Base-by-base conservation (phyloP, 2,329 filamentous ascomycete species). In the Beauveria brongniartii region DNA sequence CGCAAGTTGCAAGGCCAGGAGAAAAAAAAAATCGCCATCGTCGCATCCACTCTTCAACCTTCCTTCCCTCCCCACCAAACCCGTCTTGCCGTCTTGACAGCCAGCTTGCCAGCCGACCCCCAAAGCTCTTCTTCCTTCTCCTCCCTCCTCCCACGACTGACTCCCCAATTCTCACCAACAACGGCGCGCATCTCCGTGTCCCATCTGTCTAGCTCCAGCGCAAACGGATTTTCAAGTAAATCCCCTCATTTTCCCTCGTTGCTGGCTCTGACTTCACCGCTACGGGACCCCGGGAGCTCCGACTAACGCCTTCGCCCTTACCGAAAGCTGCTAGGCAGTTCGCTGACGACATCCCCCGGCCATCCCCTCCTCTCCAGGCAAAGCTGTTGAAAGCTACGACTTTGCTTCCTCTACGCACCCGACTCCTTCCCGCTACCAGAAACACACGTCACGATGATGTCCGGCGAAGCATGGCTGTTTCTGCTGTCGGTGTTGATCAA, bases 401-500 rank as follows among this genome's bases (percentile, higher is more conserved):
- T 40, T 10, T 37, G 30, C 46, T 24, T 34, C 52, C 63, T 63
- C 48, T 52, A 30, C 20, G 18, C 40, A 61, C 51, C 46, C 43
- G 47, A 43, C 50, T 44, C 41, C 43, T 12, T 10, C 22, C 30
- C 20, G 37, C 46, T 34, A 12, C 34, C 18, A 26, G 65, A 62
- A 43, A 62, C 43, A 37, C 26, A 54, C 63, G 64, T 61, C 66
- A 68, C 51, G 53, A 76, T 75, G 67, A 97, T 97, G 92, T 96
- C 92, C 72, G 92, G 92, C 77, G 92, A 97, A 85, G 92, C 92
- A 76, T 97, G 94, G 94, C 82, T 99, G 75, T 99, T 95, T 82
- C 87, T 99, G 71, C 84, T 99, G 78, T 88, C 93, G 79, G 95
- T 99, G 77, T 85, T 99, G 75, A 95, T 99, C 82, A 99, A 99